A percentile compares a stretch with the other conserved stretches of the same genome.
Conservation (phyloP, 352 stramenopile species). For the Globisporangium viniferum region DNA sequence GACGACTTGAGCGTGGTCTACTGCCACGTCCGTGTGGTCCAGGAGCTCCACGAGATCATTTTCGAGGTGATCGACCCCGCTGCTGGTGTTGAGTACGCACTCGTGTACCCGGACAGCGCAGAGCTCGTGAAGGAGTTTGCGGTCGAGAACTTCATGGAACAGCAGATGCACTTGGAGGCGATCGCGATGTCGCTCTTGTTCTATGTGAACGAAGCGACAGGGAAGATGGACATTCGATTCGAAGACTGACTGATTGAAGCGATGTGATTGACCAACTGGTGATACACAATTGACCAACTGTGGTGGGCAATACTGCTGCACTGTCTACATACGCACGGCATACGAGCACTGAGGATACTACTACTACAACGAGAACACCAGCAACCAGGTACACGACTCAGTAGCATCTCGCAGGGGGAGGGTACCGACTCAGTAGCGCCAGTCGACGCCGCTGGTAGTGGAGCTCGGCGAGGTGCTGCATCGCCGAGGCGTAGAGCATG, state of each 20-base stretch:
- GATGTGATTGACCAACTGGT: slow-evolving; percentile 13
- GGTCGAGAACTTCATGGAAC: slow-evolving; percentile 48
- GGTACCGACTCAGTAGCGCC: neutral
- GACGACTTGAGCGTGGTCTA: slow-evolving; percentile 19
- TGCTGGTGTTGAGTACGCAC: slow-evolving; percentile 18
- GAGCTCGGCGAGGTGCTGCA: slow-evolving; percentile 7
- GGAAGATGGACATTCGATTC: slow-evolving; percentile 39
- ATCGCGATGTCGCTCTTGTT: slow-evolving; percentile 52
- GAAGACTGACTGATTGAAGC: slow-evolving; percentile 26
- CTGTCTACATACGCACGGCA: neutral
- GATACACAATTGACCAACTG: neutral
- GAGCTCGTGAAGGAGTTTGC: slow-evolving; percentile 56
- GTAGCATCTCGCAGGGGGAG: slow-evolving; percentile 7
- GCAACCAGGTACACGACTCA: neutral
- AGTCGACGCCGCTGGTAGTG: neutral
- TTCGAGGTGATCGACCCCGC: slow-evolving; percentile 45
- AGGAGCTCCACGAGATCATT: slow-evolving; percentile 18
- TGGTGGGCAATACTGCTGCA: neutral
- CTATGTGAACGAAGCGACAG: slow-evolving; percentile 22
- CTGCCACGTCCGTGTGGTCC: slow-evolving; percentile 38
- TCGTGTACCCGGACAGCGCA: slow-evolving; percentile 47
- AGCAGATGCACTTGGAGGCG: slow-evolving; percentile 60
- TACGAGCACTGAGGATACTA: neutral
- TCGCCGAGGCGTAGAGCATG: slow-evolving; percentile 10
- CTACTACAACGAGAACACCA: neutral